Conservation (phyloP, 2,329 filamentous ascomycete species). For the Aspergillus eucalypticola region DNA sequence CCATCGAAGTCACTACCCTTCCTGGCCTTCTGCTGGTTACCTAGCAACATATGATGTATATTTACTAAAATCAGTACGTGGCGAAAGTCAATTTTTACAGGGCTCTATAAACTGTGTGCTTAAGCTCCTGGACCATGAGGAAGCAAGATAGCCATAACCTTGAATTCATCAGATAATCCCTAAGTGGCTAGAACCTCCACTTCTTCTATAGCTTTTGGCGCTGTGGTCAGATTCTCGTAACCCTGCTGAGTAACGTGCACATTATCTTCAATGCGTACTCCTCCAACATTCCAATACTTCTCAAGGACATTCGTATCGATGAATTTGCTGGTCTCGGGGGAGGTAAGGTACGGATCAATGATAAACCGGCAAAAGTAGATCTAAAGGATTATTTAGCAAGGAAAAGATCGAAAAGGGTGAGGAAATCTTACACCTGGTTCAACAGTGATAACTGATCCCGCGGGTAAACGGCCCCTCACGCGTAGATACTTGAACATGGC, state of each 20-base stretch:
- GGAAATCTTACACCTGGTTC: constrained; percentile 74
- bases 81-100: no score
- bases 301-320: constrained; percentile 74
- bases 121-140: neutral
- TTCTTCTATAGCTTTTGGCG: constrained; percentile 71
- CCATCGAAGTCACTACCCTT: no score
- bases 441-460: constrained; percentile 84
- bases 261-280: constrained; percentile 91
- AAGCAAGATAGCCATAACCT: neutral
- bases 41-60: no score
- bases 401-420: neutral
- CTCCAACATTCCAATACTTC: constrained; percentile 84
- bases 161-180: neutral
- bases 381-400: constrained; percentile 35
- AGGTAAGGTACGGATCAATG: constrained; percentile 74
- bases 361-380: constrained; percentile 93
- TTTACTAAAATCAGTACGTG: no score
- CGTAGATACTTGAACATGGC: constrained; percentile 84
- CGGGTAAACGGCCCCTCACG: constrained; percentile 72
- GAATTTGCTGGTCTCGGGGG: constrained; percentile 70
- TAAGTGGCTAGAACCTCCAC: constrained; percentile 53
- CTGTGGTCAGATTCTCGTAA: constrained; percentile 78
- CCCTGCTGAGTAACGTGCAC: constrained; percentile 76
- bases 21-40: no score
- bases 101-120: neutral